Base-by-base conservation (phyloP, 495 filamentous ascomycete species). In the Collariella sp. region DNA sequence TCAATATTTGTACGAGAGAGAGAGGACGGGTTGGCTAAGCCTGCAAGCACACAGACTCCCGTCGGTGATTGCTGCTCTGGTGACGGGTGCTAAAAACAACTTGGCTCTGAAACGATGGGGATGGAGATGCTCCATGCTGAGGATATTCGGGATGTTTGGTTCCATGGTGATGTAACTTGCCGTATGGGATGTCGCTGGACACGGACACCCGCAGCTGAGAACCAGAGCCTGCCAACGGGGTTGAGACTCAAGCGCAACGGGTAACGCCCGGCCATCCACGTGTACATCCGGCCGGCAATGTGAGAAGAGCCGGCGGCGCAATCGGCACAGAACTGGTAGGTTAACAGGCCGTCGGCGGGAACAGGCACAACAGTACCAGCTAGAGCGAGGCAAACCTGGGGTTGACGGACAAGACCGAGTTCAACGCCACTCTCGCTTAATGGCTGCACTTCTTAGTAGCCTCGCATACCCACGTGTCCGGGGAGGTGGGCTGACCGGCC, bases 11-110 rank as follows among this genome's bases (percentile, higher is more conserved):
- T 36, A 5, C 26, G 26, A 31, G 52, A 49, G 42, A 20, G 49
- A 56, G 52, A 43, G 52, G 38, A 33, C 45, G 36, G 50, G 48
- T 48, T 19, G 50, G n/a, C n/a, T n/a, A n/a, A n/a, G n/a, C n/a
- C 33, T 52, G 31, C 31, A 24, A 12, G 19, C 35, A 41, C 36
- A 29, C 45, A 50, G 29, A 41, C 39, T 49, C 38, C 51, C n/a
- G 39, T 7, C 2, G 24, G n/a, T 34, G 23, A 20, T 26, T 31
- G 26, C 26, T 40, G 16, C 10, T 13, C 31, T 22, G 19, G 40
- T 7, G 49, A 22, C n/a, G 45, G 24, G 48, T 41, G 50, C 54
- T 51, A 56, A 54, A 54, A 54, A 54, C 42, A 46, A 42, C 45
- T 31, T 26, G 5, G 16, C 33, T 34, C 26, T 46, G 42, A 54